These are phyloP conservation scores for Solanum piurae DNA, from an alignment of 257 asterid species.

Conservation along the genomic window DNA sequence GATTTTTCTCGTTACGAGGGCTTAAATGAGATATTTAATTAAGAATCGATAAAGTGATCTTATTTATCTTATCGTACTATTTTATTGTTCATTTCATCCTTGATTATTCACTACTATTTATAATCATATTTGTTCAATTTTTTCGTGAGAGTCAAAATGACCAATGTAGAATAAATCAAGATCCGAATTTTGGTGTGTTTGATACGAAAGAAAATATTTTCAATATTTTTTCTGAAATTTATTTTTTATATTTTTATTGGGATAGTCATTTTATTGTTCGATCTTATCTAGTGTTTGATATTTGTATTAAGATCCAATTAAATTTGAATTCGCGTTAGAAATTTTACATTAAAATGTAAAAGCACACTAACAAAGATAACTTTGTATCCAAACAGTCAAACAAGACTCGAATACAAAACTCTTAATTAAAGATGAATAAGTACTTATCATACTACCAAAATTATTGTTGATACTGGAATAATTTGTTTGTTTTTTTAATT, in stretches of 20 bases:
- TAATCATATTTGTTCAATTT: not conserved
- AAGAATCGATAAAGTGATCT: too few relatives aligned
- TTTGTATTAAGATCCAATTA: too few relatives aligned
- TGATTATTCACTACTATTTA: not conserved
- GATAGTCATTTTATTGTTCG: not conserved
- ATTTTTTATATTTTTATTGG: too few relatives aligned
- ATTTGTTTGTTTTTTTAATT: too few relatives aligned
- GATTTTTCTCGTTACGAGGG: too few relatives aligned
- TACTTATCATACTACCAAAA: not conserved
- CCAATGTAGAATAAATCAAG: not conserved
- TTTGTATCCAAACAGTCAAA: too few relatives aligned
- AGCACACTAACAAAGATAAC: not conserved
- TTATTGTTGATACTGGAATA: not conserved
- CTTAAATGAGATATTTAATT: too few relatives aligned
- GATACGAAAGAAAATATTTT: not conserved
- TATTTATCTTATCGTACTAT: too few relatives aligned
- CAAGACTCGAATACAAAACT: too few relatives aligned
- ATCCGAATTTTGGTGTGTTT: not conserved
- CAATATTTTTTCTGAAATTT: too few relatives aligned
- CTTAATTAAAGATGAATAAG: too few relatives aligned
- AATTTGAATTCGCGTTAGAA: not conserved
- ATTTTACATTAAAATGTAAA: too few relatives aligned
- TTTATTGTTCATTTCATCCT: not conserved
- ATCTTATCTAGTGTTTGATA: not conserved
- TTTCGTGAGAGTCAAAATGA: not conserved